phyloP scores from a whole-genome alignment of 2,329 filamentous ascomycete species.

The Neophaeococcomyces mojaviensis region DNA sequence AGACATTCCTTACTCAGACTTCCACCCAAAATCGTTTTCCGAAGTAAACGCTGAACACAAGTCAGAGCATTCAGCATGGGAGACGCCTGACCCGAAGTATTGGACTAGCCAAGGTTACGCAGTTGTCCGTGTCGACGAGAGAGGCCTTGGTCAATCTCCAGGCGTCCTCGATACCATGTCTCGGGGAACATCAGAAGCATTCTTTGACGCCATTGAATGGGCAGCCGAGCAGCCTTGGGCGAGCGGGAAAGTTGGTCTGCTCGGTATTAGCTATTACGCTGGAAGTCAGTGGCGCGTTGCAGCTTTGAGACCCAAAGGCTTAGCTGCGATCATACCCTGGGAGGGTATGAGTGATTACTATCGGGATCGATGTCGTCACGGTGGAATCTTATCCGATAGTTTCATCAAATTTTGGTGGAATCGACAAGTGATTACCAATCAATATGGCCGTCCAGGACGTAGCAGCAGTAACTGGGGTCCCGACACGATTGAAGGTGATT shows the following conservation, averaged over 20 bases:
- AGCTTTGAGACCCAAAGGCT: slow-evolving; percentile 43
- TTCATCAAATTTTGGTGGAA: slow-evolving; percentile 52
- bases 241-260: slow-evolving; percentile 43
- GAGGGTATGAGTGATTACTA: slow-evolving; percentile 52
- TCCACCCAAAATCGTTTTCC: slow-evolving; percentile 44
- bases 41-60: slow-evolving; percentile 50
- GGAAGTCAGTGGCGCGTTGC: slow-evolving; percentile 50
- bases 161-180: slow-evolving; percentile 49
- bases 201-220: slow-evolving; percentile 48
- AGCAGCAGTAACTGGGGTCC: slow-evolving; percentile 46
- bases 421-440: slow-evolving; percentile 51
- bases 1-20: slow-evolving; percentile 56
- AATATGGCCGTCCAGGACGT: slow-evolving; percentile 54
- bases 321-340: slow-evolving; percentile 48
- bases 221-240: slow-evolving; percentile 44
- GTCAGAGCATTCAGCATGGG: slow-evolving; percentile 51
- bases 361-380: slow-evolving; percentile 53
- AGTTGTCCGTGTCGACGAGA: slow-evolving; percentile 48
- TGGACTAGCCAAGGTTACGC: slow-evolving; percentile 51
- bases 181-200: slow-evolving; percentile 43
- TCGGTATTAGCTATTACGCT: slow-evolving; percentile 48
- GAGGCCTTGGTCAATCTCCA: slow-evolving; percentile 45
- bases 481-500: slow-evolving; percentile 35
- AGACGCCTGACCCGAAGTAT: slow-evolving; percentile 51
- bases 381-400: slow-evolving; percentile 52